Evolutionary conservation across 805 yeast species (phyloP), one percentile per base, ranked within the genome.

Genomic region (Barnettozyma salicaria): DNA sequence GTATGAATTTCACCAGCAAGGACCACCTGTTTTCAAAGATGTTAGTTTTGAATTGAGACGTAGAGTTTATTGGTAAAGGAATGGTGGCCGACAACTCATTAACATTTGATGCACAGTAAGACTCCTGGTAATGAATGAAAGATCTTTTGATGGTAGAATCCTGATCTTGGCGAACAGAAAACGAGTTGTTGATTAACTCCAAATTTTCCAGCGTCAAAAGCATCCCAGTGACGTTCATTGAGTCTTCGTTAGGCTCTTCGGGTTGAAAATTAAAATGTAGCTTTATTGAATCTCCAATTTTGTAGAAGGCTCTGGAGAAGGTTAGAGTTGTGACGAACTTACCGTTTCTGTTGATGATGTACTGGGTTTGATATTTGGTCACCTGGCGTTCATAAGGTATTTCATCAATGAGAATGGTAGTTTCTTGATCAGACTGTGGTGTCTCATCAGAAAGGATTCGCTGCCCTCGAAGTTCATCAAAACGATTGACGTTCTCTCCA

Each of bases 211-310:
- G 41, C 0, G 61, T 42, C 1, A 58, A 49, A 1, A 65, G 44
- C 1, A 64, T 48, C 0, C 70, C 70, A 7, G 65, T 65, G 3
- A 72, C 56, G 39, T 64, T 69, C 10, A 21, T 33, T 24, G 16
- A 28, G 18, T n/a, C 39, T 30, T 4, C 36, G 19, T 31, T 21
- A 11, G 23, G 13, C 6, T 28, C 27, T 4, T 14, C 22, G 7
- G 36, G 16, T 21, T 28, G 40, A 21, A 72, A 60, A 35, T 63
- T 63, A 12, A 74, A 42, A 12, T 55, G 51, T 7, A 70, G 43
- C 14, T 64, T 61, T 6, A 75, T 55, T 19, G 63, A 64, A 24
- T 71, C 78, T 5, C 75, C 69, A 5, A 65, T 57, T 11, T 67
- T 60, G 40, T 60, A 67, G 28, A 59, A 61, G 2, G 64, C 56